A percentile compares a stretch with the other conserved stretches of the same genome.
Conservation (phyloP, 257 asterid genomes). For the Buddleja alternifolia region DNA sequence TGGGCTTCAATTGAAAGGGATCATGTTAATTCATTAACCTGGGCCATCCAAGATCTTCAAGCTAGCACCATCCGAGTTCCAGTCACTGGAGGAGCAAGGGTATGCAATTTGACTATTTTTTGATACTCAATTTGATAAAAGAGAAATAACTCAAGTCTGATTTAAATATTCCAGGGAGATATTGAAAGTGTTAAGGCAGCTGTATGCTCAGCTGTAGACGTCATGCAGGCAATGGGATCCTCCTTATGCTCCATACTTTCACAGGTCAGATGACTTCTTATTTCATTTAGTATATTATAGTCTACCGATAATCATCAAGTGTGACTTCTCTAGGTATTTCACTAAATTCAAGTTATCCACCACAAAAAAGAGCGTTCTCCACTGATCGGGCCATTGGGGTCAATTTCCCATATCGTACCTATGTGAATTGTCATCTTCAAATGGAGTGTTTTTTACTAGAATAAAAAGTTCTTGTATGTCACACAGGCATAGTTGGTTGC, state of each 20-base stretch:
- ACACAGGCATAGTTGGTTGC: background rate
- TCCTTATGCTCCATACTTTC: conserved; percentile 61
- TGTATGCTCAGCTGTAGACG: conserved; percentile 79
- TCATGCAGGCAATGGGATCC: conserved; percentile 83
- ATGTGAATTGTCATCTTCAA: background rate
- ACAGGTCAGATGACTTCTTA: conserved; percentile 49
- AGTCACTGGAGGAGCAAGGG: conserved; percentile 77
- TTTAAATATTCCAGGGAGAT: conserved; percentile 68
- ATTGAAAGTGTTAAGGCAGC: conserved; percentile 69
- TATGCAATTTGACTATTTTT: conserved; percentile 37
- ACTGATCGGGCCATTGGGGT: too few species aligned
- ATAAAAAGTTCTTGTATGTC: too few species aligned
- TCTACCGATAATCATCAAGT: background rate
- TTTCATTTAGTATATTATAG: conserved; percentile 2
- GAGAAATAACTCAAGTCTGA: conserved; percentile 14
- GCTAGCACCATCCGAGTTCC: conserved; percentile 87
- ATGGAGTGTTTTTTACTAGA: background rate
- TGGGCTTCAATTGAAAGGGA: conserved; percentile 83
- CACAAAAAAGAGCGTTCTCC: background rate
- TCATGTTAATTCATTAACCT: conserved; percentile 64
- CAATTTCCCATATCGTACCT: background rate
- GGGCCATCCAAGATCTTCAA: conserved; percentile 72
- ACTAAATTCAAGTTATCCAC: background rate
- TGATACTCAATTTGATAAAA: conserved; percentile 21
- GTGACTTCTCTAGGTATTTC: background rate